Base-by-base conservation (phyloP, 2,329 filamentous ascomycete genomes). In the Ophiostoma populinum region DNA sequence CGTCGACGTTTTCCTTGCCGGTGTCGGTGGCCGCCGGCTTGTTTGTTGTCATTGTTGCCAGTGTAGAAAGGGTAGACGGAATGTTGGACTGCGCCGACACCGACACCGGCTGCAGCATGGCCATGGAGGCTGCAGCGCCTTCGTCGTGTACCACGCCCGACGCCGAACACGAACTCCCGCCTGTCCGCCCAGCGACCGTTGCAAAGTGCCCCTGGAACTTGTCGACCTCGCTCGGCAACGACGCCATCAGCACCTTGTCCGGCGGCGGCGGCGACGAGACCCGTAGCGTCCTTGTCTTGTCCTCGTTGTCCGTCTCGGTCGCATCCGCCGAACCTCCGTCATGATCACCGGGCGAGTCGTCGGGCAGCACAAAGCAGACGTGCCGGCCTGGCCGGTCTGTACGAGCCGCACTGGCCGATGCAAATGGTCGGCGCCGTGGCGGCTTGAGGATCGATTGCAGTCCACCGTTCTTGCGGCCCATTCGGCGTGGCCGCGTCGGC, bases 161-260 rank as follows among this genome's bases (percentile, higher is more conserved):
- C n/a, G n/a, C n/a, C n/a, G n/a, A n/a, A n/a, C n/a, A 52, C 0
- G 63, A 63, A 59, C 67, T 65, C 6, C 60, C 63, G 36, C 51
- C 55, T n/a, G 37, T 19, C 12, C 43, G 34, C 7, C 17, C 40
- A 2, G 39, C 41, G 7, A 46, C 39, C 3, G 34, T 36, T 1
- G 41, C 40, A 33, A 39, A 46, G 17, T 46, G 43, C 1, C 34
- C 35, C 21, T 50, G 49, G 39, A 64, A 67, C 27, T 49, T 54
- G 13, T 51, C 48, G 24, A 55, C 52, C 8, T 52, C 50, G 3
- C 50, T 52, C 4, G 50, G 52, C 8, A 60, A 46, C 7, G 57
- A 49, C 15, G 51, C 46, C 9, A 35, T 13, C 11, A 39, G 22
- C 3, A 55, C 44, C 2, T 49, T 43, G 8, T 45, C 48, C 12